Evolutionary conservation across 208 protist species (phyloP).

Genomic region (Leishmania martiniquensis): DNA sequence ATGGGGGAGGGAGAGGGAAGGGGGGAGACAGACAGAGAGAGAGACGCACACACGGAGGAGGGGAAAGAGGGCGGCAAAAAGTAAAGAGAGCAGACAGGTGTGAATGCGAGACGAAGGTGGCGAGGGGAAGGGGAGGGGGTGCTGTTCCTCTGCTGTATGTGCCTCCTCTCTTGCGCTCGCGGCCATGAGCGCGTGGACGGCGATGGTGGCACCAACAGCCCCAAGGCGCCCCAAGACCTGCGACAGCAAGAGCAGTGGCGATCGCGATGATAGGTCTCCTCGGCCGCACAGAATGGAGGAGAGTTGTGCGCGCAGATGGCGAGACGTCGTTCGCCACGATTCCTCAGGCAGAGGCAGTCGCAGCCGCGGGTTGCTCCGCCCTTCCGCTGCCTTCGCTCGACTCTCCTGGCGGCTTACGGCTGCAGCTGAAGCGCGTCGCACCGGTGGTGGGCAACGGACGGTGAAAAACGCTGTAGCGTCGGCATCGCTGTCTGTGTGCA

Average conservation of each 20-base stretch:
- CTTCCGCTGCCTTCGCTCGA: too few species aligned
- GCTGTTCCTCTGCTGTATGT: neutral
- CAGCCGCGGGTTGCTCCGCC: neutral
- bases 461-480: neutral
- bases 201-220: neutral
- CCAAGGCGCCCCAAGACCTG: neutral
- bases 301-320: neutral
- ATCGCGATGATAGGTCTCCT: neutral
- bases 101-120: neutral
- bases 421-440: neutral
- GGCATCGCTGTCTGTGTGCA: neutral
- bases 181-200: neutral
- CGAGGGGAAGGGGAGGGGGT: neutral
- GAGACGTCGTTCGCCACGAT: neutral
- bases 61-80: neutral
- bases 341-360: neutral
- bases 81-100: neutral
- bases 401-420: neutral
- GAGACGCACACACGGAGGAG: neutral
- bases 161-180: neutral
- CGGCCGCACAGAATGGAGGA: neutral
- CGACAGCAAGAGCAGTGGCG: neutral
- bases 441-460: neutral
- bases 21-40: neutral
- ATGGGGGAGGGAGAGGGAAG: neutral